Percentiles rank a stretch among this genome's conserved stretches.
These are phyloP conservation scores for Bryoerythrophyllum caledonicum DNA, from an alignment of 225 moss, liverwort and hornwort genomes.

Conservation along the genomic window DNA sequence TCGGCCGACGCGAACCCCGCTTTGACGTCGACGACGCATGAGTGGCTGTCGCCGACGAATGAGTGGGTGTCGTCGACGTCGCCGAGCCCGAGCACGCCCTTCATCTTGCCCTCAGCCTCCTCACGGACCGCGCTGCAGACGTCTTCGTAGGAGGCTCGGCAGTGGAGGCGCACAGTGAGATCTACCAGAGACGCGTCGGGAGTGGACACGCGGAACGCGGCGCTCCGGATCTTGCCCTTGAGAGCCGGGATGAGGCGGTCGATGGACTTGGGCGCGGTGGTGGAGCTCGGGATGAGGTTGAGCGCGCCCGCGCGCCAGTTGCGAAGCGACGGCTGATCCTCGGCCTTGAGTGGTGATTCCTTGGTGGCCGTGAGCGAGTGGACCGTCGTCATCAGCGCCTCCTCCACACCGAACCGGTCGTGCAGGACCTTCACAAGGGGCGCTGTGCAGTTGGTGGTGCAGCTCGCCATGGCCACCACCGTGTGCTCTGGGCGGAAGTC, in stretches of 20 bases:
- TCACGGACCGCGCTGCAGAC: slow-evolving; percentile 44
- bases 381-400: slow-evolving; percentile 57
- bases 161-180: slow-evolving; percentile 35
- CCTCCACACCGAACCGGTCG: slow-evolving; percentile 55
- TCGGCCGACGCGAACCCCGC: slow-evolving; percentile 48
- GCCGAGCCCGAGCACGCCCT: slow-evolving; percentile 49
- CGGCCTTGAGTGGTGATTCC: neutral
- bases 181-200: slow-evolving; percentile 58
- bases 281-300: slow-evolving; percentile 53
- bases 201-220: slow-evolving; percentile 48
- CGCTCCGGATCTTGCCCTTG: slow-evolving; percentile 51
- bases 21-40: slow-evolving; percentile 52
- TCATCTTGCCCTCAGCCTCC: slow-evolving; percentile 51
- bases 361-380: slow-evolving; percentile 62
- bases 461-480: slow-evolving; percentile 62
- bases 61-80: slow-evolving; percentile 29
- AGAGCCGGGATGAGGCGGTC: slow-evolving; percentile 44
- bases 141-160: slow-evolving; percentile 45
- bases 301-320: slow-evolving; percentile 40
- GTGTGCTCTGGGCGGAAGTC: slow-evolving; percentile 54
- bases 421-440: slow-evolving; percentile 59
- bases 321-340: slow-evolving; percentile 33
- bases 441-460: slow-evolving; percentile 58
- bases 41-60: slow-evolving; percentile 53
- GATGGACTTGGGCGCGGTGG: slow-evolving; percentile 46